Conservation (phyloP, 2,329 filamentous ascomycete species). For the Colletotrichum endophyticum region DNA sequence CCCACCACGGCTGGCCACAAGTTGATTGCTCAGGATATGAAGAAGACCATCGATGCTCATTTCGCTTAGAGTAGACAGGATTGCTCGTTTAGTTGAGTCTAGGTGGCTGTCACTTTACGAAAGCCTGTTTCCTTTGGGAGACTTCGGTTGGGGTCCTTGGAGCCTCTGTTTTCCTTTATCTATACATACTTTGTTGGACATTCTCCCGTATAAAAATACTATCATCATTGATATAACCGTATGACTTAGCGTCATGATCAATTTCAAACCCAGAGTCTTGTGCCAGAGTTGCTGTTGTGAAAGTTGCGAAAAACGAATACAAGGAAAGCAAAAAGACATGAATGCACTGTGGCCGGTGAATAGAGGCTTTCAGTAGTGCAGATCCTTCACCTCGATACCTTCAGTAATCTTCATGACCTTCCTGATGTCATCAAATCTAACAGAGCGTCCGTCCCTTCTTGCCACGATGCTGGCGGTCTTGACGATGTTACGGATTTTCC, state of each 20-base stretch:
- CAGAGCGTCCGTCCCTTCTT: constrained; percentile 6
- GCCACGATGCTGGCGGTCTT: constrained; percentile 28
- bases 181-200: not conserved
- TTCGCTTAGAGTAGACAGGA: not conserved
- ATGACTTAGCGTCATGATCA: rapidly evolving
- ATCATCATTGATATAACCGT: rapidly evolving
- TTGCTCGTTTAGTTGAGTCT: rapidly evolving
- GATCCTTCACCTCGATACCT: constrained; percentile 4
- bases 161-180: not conserved
- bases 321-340: not conserved
- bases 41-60: not conserved
- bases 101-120: not conserved
- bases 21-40: not conserved
- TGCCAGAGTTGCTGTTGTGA: rapidly evolving
- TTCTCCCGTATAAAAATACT: not conserved
- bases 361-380: not conserved
- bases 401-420: constrained; percentile 29
- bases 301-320: not conserved
- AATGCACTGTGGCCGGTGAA: too few relatives aligned
- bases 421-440: constrained; percentile 23
- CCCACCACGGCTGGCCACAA: not conserved
- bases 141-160: not conserved
- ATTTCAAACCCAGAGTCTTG: not conserved
- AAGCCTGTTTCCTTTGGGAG: rapidly evolving
- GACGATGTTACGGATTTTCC: constrained; percentile 27